These are phyloP conservation scores for Mycena galopus DNA, from an alignment of 768 basidiomycete species.

Conservation along the genomic window DNA sequence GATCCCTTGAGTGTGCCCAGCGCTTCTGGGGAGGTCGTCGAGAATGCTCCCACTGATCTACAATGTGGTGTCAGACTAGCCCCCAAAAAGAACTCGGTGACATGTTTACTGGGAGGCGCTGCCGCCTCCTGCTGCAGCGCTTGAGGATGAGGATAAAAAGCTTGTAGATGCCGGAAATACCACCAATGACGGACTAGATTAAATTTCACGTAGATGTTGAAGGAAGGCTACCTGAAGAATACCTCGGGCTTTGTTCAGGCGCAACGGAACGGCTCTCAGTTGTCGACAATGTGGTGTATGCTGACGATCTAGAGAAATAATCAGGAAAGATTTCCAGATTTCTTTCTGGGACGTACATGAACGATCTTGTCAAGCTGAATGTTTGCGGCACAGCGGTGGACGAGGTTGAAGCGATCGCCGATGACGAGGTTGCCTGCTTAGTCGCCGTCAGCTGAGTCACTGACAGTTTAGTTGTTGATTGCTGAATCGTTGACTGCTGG, in stretches of 20 bases:
- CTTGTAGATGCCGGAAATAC: not conserved
- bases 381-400: not conserved
- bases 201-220: not conserved
- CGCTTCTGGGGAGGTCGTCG: not conserved
- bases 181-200: not conserved
- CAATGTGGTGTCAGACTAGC: not conserved
- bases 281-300: not conserved
- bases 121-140: not conserved
- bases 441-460: not conserved
- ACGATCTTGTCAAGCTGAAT: not conserved
- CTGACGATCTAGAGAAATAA: not conserved
- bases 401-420: not conserved
- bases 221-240: not conserved
- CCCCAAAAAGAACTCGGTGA: not conserved
- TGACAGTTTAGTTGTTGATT: too few relatives aligned
- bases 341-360: not conserved
- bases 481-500: not conserved
- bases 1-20: not conserved
- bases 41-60: slow-evolving; percentile 7
- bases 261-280: not conserved
- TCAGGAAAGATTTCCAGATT: too few relatives aligned
- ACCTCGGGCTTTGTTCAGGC: slow-evolving; percentile 12
- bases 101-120: slow-evolving; percentile 7
- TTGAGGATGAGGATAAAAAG: not conserved
- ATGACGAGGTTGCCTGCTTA: not conserved